Evolutionary conservation across 805 yeast species (phyloP).

Genomic region (Wickerhamomyces silvicola): DNA sequence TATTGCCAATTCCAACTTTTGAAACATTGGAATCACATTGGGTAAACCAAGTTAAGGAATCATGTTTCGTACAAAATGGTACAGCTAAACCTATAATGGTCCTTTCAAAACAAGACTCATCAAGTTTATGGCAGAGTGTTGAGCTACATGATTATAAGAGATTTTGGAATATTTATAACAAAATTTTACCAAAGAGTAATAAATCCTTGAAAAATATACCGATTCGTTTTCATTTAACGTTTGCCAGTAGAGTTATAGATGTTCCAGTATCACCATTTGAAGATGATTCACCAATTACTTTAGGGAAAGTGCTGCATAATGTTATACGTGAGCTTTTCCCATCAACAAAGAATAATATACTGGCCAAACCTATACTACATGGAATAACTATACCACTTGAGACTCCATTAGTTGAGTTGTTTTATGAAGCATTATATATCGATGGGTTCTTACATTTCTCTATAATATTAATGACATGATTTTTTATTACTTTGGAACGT

Average conservation of each 20-base stretch:
- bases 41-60: constrained; percentile 78
- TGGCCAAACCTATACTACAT: constrained; percentile 43
- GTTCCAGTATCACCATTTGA: constrained; percentile 21
- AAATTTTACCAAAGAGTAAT: constrained; percentile 18
- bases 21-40: constrained; percentile 43
- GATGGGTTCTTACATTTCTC: constrained; percentile 65
- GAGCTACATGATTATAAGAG: constrained; percentile 27
- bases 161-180: constrained; percentile 15
- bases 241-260: constrained; percentile 30
- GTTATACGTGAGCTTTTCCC: constrained; percentile 43
- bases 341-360: constrained; percentile 26
- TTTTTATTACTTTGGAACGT: constrained; percentile 24
- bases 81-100: constrained; percentile 77
- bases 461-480: constrained; percentile 29
- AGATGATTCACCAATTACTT: constrained; percentile 15
- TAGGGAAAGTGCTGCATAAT: constrained; percentile 35
- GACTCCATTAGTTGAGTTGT: constrained; percentile 40
- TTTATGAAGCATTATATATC: constrained; percentile 37
- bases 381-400: constrained; percentile 46
- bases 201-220: constrained; percentile 36
- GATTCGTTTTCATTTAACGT: constrained; percentile 38
- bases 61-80: constrained; percentile 69
- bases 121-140: constrained; percentile 50
- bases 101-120: constrained; percentile 57
- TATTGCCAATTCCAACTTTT: constrained; percentile 32